Base-by-base conservation (phyloP, 768 basidiomycete genomes). In the Podaxis carcinomalis region DNA sequence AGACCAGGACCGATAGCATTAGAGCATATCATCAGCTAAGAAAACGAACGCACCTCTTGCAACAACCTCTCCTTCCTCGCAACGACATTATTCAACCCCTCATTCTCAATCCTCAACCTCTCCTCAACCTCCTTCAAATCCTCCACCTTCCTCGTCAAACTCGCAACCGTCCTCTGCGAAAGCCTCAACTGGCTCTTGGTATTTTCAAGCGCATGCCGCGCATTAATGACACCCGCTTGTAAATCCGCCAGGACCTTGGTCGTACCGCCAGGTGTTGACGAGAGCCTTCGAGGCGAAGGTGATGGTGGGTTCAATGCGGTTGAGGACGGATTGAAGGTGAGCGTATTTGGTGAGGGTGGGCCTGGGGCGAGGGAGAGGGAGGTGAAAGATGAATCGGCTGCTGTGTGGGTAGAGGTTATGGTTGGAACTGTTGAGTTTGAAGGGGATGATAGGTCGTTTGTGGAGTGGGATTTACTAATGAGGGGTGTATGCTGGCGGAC, bases 101-200 rank as follows among this genome's bases (percentile, higher is more conserved):
- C 93, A 67, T 93, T 95, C 74, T 95, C 93, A 53, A 92, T 69
- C 59, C 92, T 74, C 64, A 94, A 73, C 51, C 93, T 78, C 72
- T 95, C 93, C 64, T 92, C 80, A 2, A 85, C 88, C 70, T 95
- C 93, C 70, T 93, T 94, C 70, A 94, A 71, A 71, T 95, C 93
- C 70, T 95, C 93, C 25, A 88, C 89, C 73, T 91, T 90, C 47
- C 92, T 77, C 40, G 92, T 93, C 46, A 94, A 73, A 70, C 90
- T 88, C 28, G 91, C 91, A 10, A 94, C 93, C 51, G 85, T 87
- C 61, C 92, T 78, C 70, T 95, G 93, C 7, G 89, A 89, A 44
- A 93, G 71, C 62, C 93, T 74, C 49, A 95, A 77, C 70, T 95
- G 93, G 19, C 83, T 76, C 69, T 92, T 90, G 10, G 93, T 92